Conservation (phyloP, 257 asterid species). For the Capsicum pubescens region DNA sequence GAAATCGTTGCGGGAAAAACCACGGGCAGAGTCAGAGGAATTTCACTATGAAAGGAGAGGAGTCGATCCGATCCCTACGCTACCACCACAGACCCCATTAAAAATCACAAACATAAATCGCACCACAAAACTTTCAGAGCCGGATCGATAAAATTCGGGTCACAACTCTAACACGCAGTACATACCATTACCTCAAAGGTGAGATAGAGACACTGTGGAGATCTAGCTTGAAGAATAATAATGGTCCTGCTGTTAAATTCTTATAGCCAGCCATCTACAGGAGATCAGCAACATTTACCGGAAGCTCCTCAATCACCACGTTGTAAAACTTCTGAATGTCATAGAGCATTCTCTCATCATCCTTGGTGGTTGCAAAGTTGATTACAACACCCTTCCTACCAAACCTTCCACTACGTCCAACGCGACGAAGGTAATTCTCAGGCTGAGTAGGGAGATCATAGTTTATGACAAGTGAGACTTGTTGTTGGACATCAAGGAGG, state of each 20-base stretch:
- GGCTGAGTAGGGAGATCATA: conserved; percentile 41
- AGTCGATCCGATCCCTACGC: too few species aligned
- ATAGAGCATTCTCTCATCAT: conserved; percentile 35
- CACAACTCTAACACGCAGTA: neutral
- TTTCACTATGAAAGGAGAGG: too few species aligned
- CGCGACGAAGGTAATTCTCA: conserved; percentile 36
- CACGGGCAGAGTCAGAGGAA: too few species aligned
- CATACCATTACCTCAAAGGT: neutral
- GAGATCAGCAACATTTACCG: conserved; percentile 33
- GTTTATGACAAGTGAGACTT: conserved; percentile 38
- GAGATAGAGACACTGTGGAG: neutral
- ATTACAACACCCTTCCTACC: conserved; percentile 37
- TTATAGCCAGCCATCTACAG: neutral
- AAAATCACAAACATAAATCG: too few species aligned
- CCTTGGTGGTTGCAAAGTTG: conserved; percentile 25
- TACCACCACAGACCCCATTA: too few species aligned
- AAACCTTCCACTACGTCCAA: conserved; percentile 40
- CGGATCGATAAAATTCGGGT: too few species aligned
- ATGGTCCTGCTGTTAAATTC: neutral
- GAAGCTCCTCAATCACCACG: conserved; percentile 27
- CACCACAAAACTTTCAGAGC: too few species aligned
- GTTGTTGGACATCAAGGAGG: conserved; percentile 37
- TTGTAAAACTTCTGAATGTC: conserved; percentile 29
- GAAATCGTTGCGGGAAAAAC: too few species aligned
- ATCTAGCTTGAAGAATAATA: neutral